Conservation (phyloP, 345 rosid genomes). For the Heritiera fomes region DNA sequence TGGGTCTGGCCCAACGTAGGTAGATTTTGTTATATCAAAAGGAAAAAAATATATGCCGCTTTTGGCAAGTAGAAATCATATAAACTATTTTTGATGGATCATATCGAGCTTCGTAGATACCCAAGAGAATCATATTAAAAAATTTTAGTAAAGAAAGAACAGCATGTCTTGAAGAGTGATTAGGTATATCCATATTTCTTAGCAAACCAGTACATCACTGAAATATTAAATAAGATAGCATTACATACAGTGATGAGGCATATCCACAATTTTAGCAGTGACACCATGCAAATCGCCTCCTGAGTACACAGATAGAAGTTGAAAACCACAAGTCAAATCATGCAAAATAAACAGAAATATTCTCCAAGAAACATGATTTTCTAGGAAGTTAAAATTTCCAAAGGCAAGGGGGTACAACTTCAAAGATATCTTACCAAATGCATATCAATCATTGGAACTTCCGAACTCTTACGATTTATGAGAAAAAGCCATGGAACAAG, state of each 20-base stretch:
- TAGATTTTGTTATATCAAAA: too few species aligned
- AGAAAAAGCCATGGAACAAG: conserved; percentile 89
- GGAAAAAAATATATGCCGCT: background rate
- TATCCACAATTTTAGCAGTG: conserved; percentile 77
- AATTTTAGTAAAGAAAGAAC: background rate
- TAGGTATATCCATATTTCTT: background rate
- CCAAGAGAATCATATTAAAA: background rate
- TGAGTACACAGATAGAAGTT: conserved; percentile 51
- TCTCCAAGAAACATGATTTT: background rate
- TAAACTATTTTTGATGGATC: background rate
- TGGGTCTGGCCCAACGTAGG: too few species aligned
- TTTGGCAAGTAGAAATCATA: background rate
- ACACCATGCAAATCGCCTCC: conserved; percentile 89
- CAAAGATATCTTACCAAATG: conserved; percentile 63
- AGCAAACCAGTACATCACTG: background rate
- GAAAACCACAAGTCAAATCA: conserved; percentile 9
- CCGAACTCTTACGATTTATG: conserved; percentile 78
- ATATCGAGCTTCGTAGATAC: background rate
- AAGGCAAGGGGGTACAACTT: background rate
- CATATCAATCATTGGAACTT: conserved; percentile 92
- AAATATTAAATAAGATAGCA: conserved; percentile 20
- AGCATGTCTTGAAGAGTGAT: background rate
- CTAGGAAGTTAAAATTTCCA: conserved; percentile 3
- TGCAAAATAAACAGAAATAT: background rate
- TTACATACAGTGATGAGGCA: conserved; percentile 91